A percentile compares a stretch with the other conserved stretches of the same genome.
phyloP scores from a whole-genome alignment of 208 protist species.

The Trypanosoma mega region DNA sequence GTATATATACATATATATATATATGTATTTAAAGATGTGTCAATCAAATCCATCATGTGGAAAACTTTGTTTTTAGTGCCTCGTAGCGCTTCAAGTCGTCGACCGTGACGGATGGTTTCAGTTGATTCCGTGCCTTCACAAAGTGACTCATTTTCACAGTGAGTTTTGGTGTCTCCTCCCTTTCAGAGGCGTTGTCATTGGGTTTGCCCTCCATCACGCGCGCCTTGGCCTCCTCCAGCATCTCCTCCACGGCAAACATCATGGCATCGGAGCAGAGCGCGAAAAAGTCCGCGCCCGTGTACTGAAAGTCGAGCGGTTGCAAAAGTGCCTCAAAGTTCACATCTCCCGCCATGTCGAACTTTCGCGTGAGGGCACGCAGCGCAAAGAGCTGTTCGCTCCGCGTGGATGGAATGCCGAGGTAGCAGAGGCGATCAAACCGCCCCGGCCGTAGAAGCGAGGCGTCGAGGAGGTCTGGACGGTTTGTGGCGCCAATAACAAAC shows the following conservation, averaged over 20 bases:
- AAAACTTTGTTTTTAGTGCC: constrained; percentile 66
- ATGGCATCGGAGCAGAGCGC: constrained; percentile 94
- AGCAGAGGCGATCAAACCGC: constrained; percentile 89
- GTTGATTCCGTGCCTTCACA: constrained; percentile 59
- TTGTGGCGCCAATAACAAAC: constrained; percentile 93
- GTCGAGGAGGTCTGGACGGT: constrained; percentile 91
- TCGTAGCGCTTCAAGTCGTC: constrained; percentile 78
- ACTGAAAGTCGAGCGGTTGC: constrained; percentile 70
- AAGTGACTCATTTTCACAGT: constrained; percentile 79
- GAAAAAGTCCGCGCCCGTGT: constrained; percentile 96
- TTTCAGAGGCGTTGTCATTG: constrained; percentile 3
- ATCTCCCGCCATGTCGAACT: constrained; percentile 71
- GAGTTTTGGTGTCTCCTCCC: constrained; percentile 18
- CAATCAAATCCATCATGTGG: constrained; percentile 11
- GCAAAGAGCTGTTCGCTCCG: constrained; percentile 80
- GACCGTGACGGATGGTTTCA: constrained; percentile 81
- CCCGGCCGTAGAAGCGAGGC: constrained; percentile 91
- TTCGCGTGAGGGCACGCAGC: constrained; percentile 76
- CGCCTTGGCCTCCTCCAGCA: constrained; percentile 39
- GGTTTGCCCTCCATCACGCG: not conserved
- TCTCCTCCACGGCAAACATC: constrained; percentile 93
- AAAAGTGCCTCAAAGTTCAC: constrained; percentile 62
- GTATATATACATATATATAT: not conserved
- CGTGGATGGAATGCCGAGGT: constrained; percentile 79
- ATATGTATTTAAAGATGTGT: not conserved